phyloP scores from a whole-genome alignment of 1,139 yeast species.

The Suhomyces wounanorum region DNA sequence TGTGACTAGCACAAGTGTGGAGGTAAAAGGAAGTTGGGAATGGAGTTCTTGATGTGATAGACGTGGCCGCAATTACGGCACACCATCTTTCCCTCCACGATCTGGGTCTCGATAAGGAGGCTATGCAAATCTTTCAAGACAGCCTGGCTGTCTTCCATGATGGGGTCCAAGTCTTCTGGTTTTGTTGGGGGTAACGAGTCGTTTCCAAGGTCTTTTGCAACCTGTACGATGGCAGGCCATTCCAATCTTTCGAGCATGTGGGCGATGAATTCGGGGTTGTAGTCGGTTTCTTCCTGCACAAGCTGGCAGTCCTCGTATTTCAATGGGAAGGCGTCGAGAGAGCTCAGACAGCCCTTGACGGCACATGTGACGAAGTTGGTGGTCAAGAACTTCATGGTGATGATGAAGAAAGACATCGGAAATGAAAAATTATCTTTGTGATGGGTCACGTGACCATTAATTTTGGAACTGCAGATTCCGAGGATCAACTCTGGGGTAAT shows the following conservation, averaged over 20 bases:
- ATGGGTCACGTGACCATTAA: constrained; percentile 6
- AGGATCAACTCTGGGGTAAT: too few species aligned
- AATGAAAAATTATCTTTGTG: constrained; percentile 2
- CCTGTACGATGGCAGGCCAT: constrained; percentile 80
- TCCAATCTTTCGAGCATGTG: constrained; percentile 82
- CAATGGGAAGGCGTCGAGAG: constrained; percentile 80
- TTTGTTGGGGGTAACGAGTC: constrained; percentile 60
- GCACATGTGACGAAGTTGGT: constrained; percentile 96
- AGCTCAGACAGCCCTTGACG: constrained; percentile 73
- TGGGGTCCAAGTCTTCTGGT: constrained; percentile 61
- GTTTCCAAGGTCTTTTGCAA: constrained; percentile 78
- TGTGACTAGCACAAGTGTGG: constrained; percentile 61
- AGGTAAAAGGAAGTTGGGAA: constrained; percentile 91
- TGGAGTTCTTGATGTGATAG: constrained; percentile 87
- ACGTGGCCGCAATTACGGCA: constrained; percentile 86
- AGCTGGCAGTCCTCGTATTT: constrained; percentile 70
- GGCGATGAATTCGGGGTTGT: constrained; percentile 75
- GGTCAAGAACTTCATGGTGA: constrained; percentile 81
- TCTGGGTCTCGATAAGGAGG: constrained; percentile 80
- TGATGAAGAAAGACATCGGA: constrained; percentile 4
- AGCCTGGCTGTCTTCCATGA: constrained; percentile 59
- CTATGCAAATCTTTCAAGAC: constrained; percentile 75
- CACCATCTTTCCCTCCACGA: constrained; percentile 83
- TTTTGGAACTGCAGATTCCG: too few species aligned
- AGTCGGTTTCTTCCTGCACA: constrained; percentile 77